Evolutionary conservation across 1,284 basidiomycete species (phyloP).

Genomic region (Golubevia pallescens): DNA sequence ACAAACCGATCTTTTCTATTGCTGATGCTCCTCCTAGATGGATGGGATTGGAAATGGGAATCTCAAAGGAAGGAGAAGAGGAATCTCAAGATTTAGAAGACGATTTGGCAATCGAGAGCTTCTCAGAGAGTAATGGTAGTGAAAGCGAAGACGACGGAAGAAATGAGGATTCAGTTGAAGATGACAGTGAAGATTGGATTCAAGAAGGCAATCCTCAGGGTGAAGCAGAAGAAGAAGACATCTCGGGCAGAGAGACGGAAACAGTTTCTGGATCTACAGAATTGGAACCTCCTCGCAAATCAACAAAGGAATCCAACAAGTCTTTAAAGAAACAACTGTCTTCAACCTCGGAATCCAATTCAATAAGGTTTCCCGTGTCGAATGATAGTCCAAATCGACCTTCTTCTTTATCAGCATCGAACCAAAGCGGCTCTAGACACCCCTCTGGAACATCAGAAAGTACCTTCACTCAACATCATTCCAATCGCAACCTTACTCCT

Average conservation of each 20-base stretch:
- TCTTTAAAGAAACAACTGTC: too few species aligned
- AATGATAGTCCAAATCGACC: too few species aligned
- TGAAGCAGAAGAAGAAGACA: background rate
- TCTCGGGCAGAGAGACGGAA: background rate
- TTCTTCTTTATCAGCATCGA: too few species aligned
- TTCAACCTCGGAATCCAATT: too few species aligned
- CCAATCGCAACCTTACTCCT: background rate
- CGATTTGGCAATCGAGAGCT: slow-evolving; percentile 25
- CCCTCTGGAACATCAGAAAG: background rate
- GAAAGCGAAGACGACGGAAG: background rate
- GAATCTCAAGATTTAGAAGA: slow-evolving; percentile 26
- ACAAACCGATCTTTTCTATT: slow-evolving; percentile 47
- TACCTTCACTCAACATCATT: background rate
- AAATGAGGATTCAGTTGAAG: background rate
- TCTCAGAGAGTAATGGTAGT: background rate
- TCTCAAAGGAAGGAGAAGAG: slow-evolving; percentile 28
- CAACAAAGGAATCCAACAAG: background rate
- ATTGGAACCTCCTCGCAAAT: background rate
- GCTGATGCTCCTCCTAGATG: slow-evolving; percentile 36
- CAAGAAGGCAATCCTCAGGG: background rate
- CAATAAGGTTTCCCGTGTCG: too few species aligned
- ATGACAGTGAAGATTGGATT: background rate
- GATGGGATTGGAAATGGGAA: slow-evolving; percentile 19
- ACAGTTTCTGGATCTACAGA: background rate
- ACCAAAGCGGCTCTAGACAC: too few species aligned